Conservation (phyloP, 352 stramenopile genomes). For the Phytophthora kernoviae region DNA sequence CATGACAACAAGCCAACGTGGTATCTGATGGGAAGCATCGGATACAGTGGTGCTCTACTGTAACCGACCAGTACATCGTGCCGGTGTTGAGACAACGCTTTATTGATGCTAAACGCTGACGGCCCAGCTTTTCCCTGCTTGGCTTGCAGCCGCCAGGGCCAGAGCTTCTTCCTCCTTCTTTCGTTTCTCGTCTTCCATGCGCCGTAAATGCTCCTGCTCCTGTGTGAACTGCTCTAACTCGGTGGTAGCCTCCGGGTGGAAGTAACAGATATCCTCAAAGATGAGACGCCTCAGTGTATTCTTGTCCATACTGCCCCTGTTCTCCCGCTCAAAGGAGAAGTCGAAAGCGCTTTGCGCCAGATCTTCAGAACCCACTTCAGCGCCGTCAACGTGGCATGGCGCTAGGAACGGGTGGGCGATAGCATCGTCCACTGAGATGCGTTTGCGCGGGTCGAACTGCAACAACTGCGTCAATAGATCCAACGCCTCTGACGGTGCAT, state of each 20-base stretch:
- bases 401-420: slow-evolving; percentile 82
- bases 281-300: slow-evolving; percentile 79
- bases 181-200: slow-evolving; percentile 31
- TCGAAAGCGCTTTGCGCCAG: slow-evolving; percentile 60
- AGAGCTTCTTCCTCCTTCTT: slow-evolving; percentile 28
- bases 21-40: background rate
- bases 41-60: too few relatives aligned
- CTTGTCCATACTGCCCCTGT: slow-evolving; percentile 71
- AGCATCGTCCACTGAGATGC: slow-evolving; percentile 73
- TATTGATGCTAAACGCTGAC: slow-evolving; percentile 31
- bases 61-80: too few relatives aligned
- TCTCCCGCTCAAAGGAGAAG: slow-evolving; percentile 84
- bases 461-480: slow-evolving; percentile 90
- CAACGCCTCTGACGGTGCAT: slow-evolving; percentile 61
- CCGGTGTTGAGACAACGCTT: background rate
- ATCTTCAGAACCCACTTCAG: slow-evolving; percentile 42
- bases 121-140: slow-evolving; percentile 25
- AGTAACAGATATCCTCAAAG: slow-evolving; percentile 87
- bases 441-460: slow-evolving; percentile 87
- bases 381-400: slow-evolving; percentile 56
- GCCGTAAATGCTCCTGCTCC: slow-evolving; percentile 52
- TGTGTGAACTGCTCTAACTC: slow-evolving; percentile 61
- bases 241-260: slow-evolving; percentile 69
- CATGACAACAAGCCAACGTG: background rate
- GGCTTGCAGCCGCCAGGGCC: slow-evolving; percentile 6